Base-by-base conservation (phyloP, 768 basidiomycete genomes). In the Psilocybe azurescens region DNA sequence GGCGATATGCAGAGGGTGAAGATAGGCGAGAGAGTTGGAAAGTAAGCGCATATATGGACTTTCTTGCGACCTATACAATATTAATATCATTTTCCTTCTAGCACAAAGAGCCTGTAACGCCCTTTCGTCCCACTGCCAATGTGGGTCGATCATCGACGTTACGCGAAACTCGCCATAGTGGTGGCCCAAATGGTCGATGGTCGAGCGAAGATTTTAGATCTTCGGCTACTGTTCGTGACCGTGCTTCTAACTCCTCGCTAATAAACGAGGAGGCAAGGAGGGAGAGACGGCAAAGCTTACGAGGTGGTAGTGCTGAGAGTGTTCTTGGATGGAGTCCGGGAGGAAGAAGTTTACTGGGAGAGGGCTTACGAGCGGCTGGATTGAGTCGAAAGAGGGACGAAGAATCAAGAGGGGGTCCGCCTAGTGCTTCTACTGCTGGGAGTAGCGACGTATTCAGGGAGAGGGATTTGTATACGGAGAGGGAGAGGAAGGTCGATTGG, bases 241-340 rank as follows among this genome's bases (percentile, higher is more conserved):
- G 54, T 16, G 46, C 46, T 14, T 39, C 56, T 30, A 59, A 60
- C 46, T 61, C 62, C 6, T 56, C 65, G 4, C 53, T 38, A 30
- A 56, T 62, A 7, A 68, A 65, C 30, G 67, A 68, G 32, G 67
- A 70, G 32, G 54, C 53, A 44, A 14, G 58, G 47, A 65, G 53
- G 38, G 89, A 87, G 30, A 75, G 84, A 29, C 75, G 83, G 47
- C 90, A 90, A 69, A 79, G 79, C 32, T 71, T 82, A 14, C 78
- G 91, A 38, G 83, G 83, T 0, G 91, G 91, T 4, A 91, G 89
- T 70, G 88, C 86, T 2, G 92, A 93, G 75, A 90, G 84, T 69
- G 79, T 86, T 7, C 70, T 89, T 29, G 74, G 73, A 6, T 76
- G 75, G 29, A 81, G 73, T 62, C 72, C 71, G 39, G 77, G 75